Percentiles rank a stretch among this genome's conserved stretches.
Evolutionary conservation across 805 yeast species (phyloP).

Genomic region (Lachancea dasiensis): DNA sequence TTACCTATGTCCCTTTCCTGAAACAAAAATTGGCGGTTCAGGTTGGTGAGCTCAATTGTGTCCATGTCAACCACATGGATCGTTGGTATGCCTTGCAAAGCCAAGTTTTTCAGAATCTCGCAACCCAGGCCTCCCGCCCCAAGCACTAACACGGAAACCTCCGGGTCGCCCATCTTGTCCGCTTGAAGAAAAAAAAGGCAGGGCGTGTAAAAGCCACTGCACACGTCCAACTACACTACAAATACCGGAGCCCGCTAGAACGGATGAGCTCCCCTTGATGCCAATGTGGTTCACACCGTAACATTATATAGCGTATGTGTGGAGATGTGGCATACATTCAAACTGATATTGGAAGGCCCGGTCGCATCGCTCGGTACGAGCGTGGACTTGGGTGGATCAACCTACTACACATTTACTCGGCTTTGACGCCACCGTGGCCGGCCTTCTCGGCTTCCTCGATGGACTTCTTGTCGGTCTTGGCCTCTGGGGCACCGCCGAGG

Average conservation of each 20-base stretch:
- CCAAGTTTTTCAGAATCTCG: conserved; percentile 74
- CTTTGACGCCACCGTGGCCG: conserved; percentile 85
- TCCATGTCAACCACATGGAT: conserved; percentile 87
- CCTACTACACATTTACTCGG: conserved; percentile 45
- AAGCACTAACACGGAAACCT: conserved; percentile 58
- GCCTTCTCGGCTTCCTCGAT: conserved; percentile 78
- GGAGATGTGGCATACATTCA: too few relatives aligned
- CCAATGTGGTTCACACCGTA: too few relatives aligned
- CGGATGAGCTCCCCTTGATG: too few relatives aligned
- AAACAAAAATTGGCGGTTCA: conserved; percentile 87
- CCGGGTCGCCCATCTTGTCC: conserved; percentile 3
- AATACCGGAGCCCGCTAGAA: too few relatives aligned
- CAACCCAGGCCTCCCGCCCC: conserved; percentile 98
- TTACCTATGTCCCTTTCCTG: conserved; percentile 75
- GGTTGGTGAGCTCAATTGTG: conserved; percentile 83
- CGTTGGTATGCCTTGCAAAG: conserved; percentile 66
- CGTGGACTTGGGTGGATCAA: too few relatives aligned
- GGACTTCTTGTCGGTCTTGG: conserved; percentile 81
- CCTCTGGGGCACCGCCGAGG: conserved; percentile 38
- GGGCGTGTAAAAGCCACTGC: too few relatives aligned
- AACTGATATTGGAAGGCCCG: too few relatives aligned
- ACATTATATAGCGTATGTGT: neutral
- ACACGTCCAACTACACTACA: too few relatives aligned
- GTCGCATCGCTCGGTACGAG: conserved; percentile 4
- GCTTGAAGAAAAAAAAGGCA: too few relatives aligned